phyloP scores from a whole-genome alignment of 1,284 basidiomycete species.

The Kalmanozyma brasiliensis region DNA sequence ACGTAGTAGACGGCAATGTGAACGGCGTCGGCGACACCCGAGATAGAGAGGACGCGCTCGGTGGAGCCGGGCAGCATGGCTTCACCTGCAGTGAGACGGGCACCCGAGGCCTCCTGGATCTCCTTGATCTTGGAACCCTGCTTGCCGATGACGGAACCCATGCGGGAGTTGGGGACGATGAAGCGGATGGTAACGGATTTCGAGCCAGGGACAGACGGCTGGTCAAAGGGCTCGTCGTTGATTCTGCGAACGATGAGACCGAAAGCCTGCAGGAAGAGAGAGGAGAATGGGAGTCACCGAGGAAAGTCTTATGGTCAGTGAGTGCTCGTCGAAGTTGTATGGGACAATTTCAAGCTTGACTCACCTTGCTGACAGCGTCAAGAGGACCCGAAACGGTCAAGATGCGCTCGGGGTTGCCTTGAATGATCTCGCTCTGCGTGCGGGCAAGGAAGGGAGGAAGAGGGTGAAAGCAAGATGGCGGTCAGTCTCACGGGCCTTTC shows the following conservation, averaged over 20 bases:
- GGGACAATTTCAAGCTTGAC: too few relatives aligned
- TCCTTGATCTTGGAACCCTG: constrained; percentile 98
- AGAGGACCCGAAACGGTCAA: constrained; percentile 96
- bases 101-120: constrained; percentile 98
- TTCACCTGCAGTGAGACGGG: constrained; percentile 93
- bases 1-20: constrained; percentile 99
- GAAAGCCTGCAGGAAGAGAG: constrained; percentile 78
- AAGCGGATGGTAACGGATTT: constrained; percentile 95
- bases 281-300: background rate
- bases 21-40: constrained; percentile 98
- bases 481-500: background rate
- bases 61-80: constrained; percentile 99
- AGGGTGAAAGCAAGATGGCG: background rate
- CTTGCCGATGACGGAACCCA: constrained; percentile 99
- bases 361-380: constrained; percentile 95
- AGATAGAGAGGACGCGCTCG: constrained; percentile 89
- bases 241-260: constrained; percentile 98
- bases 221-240: constrained; percentile 98
- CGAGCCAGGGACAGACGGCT: constrained; percentile 95
- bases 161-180: constrained; percentile 98
- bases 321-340: background rate
- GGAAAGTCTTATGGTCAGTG: background rate
- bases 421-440: constrained; percentile 63
- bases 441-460: background rate
- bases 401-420: constrained; percentile 95